Base-by-base conservation (phyloP, 441 rosid genomes). In the Syzygium malaccense region DNA sequence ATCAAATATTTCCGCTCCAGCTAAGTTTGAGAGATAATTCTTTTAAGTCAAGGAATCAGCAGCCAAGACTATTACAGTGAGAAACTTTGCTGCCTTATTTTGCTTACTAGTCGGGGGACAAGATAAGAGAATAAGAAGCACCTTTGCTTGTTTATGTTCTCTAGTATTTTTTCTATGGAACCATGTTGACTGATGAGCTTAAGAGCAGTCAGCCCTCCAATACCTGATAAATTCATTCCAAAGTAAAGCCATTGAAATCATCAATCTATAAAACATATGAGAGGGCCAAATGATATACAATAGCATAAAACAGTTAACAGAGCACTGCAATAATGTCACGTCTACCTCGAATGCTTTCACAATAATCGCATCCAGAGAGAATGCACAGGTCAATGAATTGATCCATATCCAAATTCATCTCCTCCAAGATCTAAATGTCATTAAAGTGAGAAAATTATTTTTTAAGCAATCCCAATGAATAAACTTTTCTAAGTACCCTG, bases 361-460 rank as follows among this genome's bases (percentile, higher is more conserved):
- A 98, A 88, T 98, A 98, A 92, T 97, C 99, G 91, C 98, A 98
- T 87, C 99, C 98, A 56, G 98, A 97, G 87, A 98, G 98, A 91
- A 97, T 98, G 91, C 99, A 98, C 88, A 97, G 92, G 92, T 98
- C 99, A 87, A 97, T 94, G 90, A 98, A 98, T 91, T 97, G 98
- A 91, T 97, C 99, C 98, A 98, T 98, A 89, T 92, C 94, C 89
- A 98, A 92, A 90, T 94, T 95, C 89, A 98, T 93, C 91, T 94
- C 99, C 92, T 95, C 99, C 93, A 98, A 90, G 91, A 96, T 92
- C 99, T 98, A 91, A 89, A 90, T 90, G n/a, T 19, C 90, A 62
- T 91, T 54, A 48, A 45, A 62, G 23, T 55, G 58, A 78, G 79
- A 55, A 66, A 55, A 51, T 2, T 17, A 87, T 62, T 60, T 2